These are phyloP conservation scores for Hypholoma fasciculare DNA, from an alignment of 768 basidiomycete species.

Conservation along the genomic window DNA sequence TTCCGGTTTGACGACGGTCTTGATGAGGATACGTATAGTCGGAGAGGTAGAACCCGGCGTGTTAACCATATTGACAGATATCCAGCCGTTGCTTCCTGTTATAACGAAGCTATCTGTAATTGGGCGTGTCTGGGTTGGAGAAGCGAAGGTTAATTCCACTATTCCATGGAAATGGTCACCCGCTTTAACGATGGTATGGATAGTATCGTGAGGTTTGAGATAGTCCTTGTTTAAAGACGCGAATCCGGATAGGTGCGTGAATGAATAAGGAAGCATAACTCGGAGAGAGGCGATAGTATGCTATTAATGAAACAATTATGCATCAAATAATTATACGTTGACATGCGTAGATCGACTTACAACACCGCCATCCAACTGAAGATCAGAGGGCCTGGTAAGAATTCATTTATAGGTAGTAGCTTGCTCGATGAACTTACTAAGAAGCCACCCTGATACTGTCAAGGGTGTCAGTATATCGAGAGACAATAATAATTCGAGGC, in stretches of 20 bases:
- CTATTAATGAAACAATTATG: slow-evolving; percentile 28
- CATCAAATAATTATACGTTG: neutral
- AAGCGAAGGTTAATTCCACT: slow-evolving; percentile 63
- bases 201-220: slow-evolving; percentile 79
- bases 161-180: slow-evolving; percentile 56
- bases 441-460: slow-evolving; percentile 79
- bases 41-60: slow-evolving; percentile 18
- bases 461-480: slow-evolving; percentile 6
- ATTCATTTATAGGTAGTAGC: neutral
- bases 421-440: slow-evolving; percentile 48
- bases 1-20: slow-evolving; percentile 32
- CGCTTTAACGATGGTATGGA: slow-evolving; percentile 56
- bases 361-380: slow-evolving; percentile 76
- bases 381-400: slow-evolving; percentile 1
- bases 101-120: slow-evolving; percentile 44
- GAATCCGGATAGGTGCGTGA: slow-evolving; percentile 61
- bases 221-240: slow-evolving; percentile 70
- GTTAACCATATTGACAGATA: slow-evolving; percentile 42
- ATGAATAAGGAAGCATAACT: slow-evolving; percentile 50
- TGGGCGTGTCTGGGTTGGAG: slow-evolving; percentile 45
- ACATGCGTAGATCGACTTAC: slow-evolving; percentile 37
- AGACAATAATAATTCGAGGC: slow-evolving; percentile 3
- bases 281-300: slow-evolving; percentile 70
- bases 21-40: slow-evolving; percentile 40
- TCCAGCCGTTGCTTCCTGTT: slow-evolving; percentile 64